Evolutionary conservation across 2,329 filamentous ascomycete species (phyloP).

Genomic region (Sclerotiophoma versabilis): DNA sequence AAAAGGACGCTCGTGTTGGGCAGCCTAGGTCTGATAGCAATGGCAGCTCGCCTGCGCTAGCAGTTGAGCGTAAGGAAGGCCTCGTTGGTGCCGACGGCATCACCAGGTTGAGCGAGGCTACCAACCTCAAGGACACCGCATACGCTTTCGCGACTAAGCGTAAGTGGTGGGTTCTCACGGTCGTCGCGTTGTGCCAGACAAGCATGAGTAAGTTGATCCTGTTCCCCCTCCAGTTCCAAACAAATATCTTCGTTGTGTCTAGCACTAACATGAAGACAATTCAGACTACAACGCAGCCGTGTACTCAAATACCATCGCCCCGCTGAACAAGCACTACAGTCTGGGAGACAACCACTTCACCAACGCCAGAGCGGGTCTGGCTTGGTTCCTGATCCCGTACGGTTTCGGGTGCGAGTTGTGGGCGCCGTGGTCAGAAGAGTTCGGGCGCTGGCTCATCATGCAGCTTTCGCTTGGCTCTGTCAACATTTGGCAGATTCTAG

Average conservation of each 20-base stretch:
- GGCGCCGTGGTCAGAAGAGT: conserved; percentile 81
- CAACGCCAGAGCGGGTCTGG: conserved; percentile 64
- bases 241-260: too few relatives aligned
- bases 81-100: background rate
- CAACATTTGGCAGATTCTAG: conserved; percentile 70
- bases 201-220: conserved; percentile 55
- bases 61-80: background rate
- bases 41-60: background rate
- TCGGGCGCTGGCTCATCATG: conserved; percentile 77
- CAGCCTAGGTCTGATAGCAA: background rate
- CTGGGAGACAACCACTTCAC: conserved; percentile 43
- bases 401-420: conserved; percentile 87
- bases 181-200: conserved; percentile 62
- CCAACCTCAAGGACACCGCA: conserved; percentile 47
- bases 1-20: background rate
- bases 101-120: conserved; percentile 26
- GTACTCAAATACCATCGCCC: conserved; percentile 60
- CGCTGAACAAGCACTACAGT: conserved; percentile 66
- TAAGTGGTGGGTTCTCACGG: conserved; percentile 61
- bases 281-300: conserved; percentile 62
- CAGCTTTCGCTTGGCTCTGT: conserved; percentile 75
- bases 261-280: conserved; percentile 36
- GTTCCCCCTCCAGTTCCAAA: background rate
- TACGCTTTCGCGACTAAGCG: conserved; percentile 56
- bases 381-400: conserved; percentile 79